phyloP scores from a whole-genome alignment of 2,329 filamentous ascomycete species.

The Monosporascus sp. region DNA sequence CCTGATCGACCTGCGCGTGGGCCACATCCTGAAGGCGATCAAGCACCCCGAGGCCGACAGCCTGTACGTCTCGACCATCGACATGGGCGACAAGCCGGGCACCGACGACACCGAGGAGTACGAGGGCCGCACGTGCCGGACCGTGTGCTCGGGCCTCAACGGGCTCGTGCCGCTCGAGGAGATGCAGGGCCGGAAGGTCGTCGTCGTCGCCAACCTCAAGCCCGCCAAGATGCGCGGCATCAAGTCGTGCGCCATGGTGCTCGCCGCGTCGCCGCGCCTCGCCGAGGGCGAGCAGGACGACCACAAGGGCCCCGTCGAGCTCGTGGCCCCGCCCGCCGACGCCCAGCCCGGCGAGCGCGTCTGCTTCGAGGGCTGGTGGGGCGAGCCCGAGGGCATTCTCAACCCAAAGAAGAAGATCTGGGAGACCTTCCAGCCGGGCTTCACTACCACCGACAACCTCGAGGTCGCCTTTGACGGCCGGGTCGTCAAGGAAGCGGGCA shows the following conservation, averaged over 20 bases:
- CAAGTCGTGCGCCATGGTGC: slow-evolving; percentile 75
- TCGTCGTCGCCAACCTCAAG: slow-evolving; percentile 97
- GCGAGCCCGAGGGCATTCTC: slow-evolving; percentile 84
- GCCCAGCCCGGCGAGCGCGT: slow-evolving; percentile 81
- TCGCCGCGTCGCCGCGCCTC: slow-evolving; percentile 82
- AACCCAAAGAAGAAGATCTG: slow-evolving; percentile 99
- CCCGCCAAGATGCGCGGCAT: slow-evolving; percentile 97
- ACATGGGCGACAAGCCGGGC: slow-evolving; percentile 81
- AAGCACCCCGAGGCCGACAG: slow-evolving; percentile 96
- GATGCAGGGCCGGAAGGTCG: slow-evolving; percentile 94
- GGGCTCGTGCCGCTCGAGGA: slow-evolving; percentile 87
- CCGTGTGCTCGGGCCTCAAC: slow-evolving; percentile 94
- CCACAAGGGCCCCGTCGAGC: slow-evolving; percentile 86
- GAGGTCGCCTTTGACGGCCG: slow-evolving; percentile 84
- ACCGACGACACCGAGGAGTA: slow-evolving; percentile 86
- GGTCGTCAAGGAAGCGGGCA: slow-evolving; percentile 70
- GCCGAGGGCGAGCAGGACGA: slow-evolving; percentile 79
- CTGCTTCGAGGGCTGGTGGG: slow-evolving; percentile 90
- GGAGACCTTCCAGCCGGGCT: slow-evolving; percentile 94
- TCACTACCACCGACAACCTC: slow-evolving; percentile 76
- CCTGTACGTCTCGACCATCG: slow-evolving; percentile 91
- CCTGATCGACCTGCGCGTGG: slow-evolving; percentile 91
- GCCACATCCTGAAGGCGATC: slow-evolving; percentile 93
- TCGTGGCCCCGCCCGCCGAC: slow-evolving; percentile 76
- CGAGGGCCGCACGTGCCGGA: slow-evolving; percentile 87